Percentiles rank a stretch among this genome's conserved stretches.
phyloP scores from a whole-genome alignment of 2,329 filamentous ascomycete genomes.

The Exophiala calicioides region DNA sequence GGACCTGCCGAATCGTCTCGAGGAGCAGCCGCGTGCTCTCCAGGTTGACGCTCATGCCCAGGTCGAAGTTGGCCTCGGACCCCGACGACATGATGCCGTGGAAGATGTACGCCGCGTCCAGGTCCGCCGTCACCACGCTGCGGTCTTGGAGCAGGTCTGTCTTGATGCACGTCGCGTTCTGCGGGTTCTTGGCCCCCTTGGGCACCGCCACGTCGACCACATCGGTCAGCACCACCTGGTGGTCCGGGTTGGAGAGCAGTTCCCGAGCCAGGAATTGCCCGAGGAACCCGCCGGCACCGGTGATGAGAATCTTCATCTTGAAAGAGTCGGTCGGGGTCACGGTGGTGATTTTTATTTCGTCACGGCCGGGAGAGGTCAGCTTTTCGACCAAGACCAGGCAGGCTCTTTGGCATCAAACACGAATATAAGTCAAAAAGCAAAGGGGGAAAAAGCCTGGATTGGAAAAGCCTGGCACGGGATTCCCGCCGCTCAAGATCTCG shows the following conservation, averaged over 20 bases:
- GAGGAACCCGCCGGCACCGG: conserved; percentile 65
- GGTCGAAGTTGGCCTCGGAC: conserved; percentile 61
- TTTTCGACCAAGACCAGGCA: background rate
- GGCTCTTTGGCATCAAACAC: background rate
- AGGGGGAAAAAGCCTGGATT: background rate
- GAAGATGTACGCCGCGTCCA: conserved; percentile 61
- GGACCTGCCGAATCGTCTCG: conserved; percentile 52
- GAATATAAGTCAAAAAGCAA: background rate
- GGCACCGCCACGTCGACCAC: conserved; percentile 56
- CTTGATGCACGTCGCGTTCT: conserved; percentile 53
- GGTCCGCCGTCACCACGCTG: conserved; percentile 41
- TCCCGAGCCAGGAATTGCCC: conserved; percentile 62
- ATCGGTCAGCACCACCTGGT: conserved; percentile 59
- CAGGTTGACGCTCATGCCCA: conserved; percentile 62
- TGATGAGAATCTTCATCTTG: conserved; percentile 59
- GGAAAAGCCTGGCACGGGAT: conserved; percentile 2
- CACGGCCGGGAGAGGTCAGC: no score
- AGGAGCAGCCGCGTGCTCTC: conserved; percentile 59
- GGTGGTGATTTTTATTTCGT: background rate
- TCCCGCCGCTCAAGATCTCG: conserved; percentile 6
- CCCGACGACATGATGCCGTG: conserved; percentile 69
- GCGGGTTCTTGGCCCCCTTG: conserved; percentile 47
- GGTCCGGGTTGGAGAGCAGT: conserved; percentile 52
- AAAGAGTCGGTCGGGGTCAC: background rate
- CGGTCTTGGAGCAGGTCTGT: conserved; percentile 56